These are phyloP conservation scores for Bruguiera gymnorhiza DNA, from an alignment of 345 rosid species.

Conservation along the genomic window DNA sequence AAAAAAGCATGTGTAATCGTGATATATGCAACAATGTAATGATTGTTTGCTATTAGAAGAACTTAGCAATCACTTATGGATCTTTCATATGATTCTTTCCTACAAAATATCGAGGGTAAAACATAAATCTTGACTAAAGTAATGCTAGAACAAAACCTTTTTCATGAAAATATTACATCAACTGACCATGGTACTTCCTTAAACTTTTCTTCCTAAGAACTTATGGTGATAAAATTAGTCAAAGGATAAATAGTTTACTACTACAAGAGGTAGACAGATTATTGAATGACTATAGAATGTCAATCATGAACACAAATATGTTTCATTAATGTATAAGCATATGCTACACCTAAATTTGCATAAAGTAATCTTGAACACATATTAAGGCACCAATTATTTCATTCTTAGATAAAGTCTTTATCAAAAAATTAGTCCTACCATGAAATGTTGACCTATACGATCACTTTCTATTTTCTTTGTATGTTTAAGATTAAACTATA, in stretches of 20 bases:
- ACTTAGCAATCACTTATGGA: no score
- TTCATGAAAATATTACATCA: not conserved
- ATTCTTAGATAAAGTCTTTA: slow-evolving; percentile 20
- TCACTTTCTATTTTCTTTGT: slow-evolving; percentile 6
- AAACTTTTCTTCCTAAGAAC: slow-evolving; percentile 13
- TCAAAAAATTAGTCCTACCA: slow-evolving; percentile 64
- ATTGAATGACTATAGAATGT: slow-evolving; percentile 6
- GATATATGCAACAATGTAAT: no score
- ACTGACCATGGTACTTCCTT: not conserved
- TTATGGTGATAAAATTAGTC: slow-evolving; percentile 43
- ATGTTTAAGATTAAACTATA: not conserved
- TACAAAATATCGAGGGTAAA: no score
- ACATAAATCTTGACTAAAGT: no score
- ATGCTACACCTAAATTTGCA: slow-evolving; percentile 47
- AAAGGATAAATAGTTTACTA: slow-evolving; percentile 40
- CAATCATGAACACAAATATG: not conserved
- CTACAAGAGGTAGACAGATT: slow-evolving; percentile 14
- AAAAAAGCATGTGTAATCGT: no score
- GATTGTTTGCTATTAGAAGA: no score
- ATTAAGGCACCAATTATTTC: slow-evolving; percentile 47
- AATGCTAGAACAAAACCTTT: not conserved
- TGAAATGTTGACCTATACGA: slow-evolving; percentile 54
- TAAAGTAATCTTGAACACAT: slow-evolving; percentile 62
- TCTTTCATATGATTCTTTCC: no score
- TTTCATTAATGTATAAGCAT: not conserved